Percentiles rank a stretch among this genome's conserved stretches.
Conservation (phyloP, 805 yeast genomes). For the Candida insectorum region DNA sequence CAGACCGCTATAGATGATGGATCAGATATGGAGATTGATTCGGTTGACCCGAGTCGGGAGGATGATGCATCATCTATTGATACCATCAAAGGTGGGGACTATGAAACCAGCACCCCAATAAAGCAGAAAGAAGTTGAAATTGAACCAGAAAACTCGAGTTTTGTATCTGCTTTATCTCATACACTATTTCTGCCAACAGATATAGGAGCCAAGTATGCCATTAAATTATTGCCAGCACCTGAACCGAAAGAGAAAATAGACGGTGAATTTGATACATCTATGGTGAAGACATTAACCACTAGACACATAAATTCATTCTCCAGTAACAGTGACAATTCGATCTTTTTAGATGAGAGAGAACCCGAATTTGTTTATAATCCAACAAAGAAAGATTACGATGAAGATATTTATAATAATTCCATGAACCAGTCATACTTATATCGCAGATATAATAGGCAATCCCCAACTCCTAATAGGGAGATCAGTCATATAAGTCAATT, state of each 20-base stretch:
- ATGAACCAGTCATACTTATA: constrained; percentile 15
- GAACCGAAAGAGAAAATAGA: constrained; percentile 12
- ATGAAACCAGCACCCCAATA: constrained; percentile 6
- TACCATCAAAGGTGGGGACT: constrained; percentile 4
- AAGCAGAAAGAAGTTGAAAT: constrained; percentile 6
- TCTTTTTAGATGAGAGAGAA: constrained; percentile 7
- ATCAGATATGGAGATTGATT: constrained; percentile 10
- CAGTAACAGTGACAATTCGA: constrained; percentile 11
- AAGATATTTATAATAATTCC: constrained; percentile 7
- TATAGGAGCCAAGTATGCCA: constrained; percentile 40
- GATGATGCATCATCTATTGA: constrained; percentile 5
- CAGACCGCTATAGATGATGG: constrained; percentile 7
- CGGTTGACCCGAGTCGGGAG: background rate
- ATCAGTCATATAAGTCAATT: background rate
- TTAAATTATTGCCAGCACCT: constrained; percentile 26
- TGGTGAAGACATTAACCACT: constrained; percentile 1
- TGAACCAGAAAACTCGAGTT: constrained; percentile 13
- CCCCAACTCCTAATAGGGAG: constrained; percentile 3
- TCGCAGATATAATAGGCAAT: constrained; percentile 9
- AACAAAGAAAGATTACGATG: constrained; percentile 13
- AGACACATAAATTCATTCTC: constrained; percentile 16
- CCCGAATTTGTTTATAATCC: constrained; percentile 18
- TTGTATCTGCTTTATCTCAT: constrained; percentile 15
- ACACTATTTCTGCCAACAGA: constrained; percentile 30
- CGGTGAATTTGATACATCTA: constrained; percentile 25